These are phyloP conservation scores for Pythium sukuiense DNA, from an alignment of 352 stramenopile species.

Conservation along the genomic window DNA sequence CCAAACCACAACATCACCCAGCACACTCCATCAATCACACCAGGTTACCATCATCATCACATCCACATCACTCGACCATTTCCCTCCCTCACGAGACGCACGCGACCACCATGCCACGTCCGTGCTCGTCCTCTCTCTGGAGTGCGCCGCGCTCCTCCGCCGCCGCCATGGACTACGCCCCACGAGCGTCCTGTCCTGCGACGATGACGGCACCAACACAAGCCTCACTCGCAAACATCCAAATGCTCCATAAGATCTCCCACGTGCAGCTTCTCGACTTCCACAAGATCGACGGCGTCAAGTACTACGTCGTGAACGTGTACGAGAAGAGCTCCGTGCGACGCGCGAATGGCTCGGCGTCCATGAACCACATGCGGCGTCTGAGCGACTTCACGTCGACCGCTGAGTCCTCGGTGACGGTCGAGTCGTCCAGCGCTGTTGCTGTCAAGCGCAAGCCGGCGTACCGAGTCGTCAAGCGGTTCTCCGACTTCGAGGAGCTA, in stretches of 20 bases:
- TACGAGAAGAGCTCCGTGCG: conserved; percentile 42
- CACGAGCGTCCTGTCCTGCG: not conserved
- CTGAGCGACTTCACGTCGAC: conserved; percentile 20
- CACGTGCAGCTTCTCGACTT: conserved; percentile 48
- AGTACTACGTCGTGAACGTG: conserved; percentile 60
- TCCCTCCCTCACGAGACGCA: not conserved
- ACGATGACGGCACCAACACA: not conserved
- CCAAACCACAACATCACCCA: not conserved
- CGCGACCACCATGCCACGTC: not conserved
- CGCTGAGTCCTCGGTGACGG: not conserved
- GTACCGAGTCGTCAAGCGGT: conserved; percentile 25
- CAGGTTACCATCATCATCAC: not conserved
- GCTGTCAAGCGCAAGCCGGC: conserved; percentile 14
- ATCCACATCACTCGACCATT: not conserved
- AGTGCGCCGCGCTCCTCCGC: not conserved
- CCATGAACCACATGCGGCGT: conserved; percentile 4
- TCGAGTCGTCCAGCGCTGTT: conserved; percentile 1
- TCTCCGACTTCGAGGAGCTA: conserved; percentile 28
- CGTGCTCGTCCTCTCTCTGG: not conserved
- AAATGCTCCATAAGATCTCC: conserved; percentile 36
- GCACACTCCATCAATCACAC: not conserved
- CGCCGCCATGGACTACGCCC: not conserved
- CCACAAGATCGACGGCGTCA: conserved; percentile 41
- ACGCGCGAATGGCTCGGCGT: conserved; percentile 4
- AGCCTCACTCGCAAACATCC: not conserved